Conservation (phyloP, 306 rosid genomes). For the Spatholobus suberectus region DNA sequence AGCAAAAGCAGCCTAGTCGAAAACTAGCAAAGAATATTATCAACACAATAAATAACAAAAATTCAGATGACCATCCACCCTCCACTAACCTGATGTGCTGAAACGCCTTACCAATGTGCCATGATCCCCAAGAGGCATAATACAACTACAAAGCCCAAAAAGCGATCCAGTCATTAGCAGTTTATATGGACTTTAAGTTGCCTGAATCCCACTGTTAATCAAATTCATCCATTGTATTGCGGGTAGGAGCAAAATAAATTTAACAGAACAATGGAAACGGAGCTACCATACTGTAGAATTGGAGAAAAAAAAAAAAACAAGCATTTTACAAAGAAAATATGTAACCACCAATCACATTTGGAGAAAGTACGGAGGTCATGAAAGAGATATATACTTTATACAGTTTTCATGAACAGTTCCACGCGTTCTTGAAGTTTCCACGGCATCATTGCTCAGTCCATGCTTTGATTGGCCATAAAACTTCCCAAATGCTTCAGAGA, state of each 20-base stretch:
- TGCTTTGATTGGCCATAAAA: conserved; percentile 80
- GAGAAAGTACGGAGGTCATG: conserved; percentile 22
- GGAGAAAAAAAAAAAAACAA: conserved; percentile 15
- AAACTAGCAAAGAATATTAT: not conserved
- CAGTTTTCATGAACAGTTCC: conserved; percentile 87
- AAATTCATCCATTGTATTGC: conserved; percentile 14
- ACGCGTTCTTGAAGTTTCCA: conserved; percentile 74
- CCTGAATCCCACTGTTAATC: conserved; percentile 32
- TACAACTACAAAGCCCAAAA: conserved; percentile 64
- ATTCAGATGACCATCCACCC: conserved; percentile 16
- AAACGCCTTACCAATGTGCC: conserved; percentile 67
- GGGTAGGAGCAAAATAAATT: not conserved
- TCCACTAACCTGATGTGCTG: conserved; percentile 92
- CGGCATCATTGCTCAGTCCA: conserved; percentile 63
- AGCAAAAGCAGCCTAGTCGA: not conserved
- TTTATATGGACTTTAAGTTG: not conserved
- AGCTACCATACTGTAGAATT: conserved; percentile 1
- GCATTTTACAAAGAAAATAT: conserved; percentile 12
- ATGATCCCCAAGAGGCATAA: conserved; percentile 63
- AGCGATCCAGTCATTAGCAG: conserved; percentile 32
- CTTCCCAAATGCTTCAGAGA: conserved; percentile 93
- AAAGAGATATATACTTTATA: conserved; percentile 64
- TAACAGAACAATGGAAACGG: conserved; percentile 28
- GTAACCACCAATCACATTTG: not conserved
- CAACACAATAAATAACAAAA: not conserved